Evolutionary conservation across 2,329 filamentous ascomycete species (phyloP).

Genomic region (Triangularia verruculosa): DNA sequence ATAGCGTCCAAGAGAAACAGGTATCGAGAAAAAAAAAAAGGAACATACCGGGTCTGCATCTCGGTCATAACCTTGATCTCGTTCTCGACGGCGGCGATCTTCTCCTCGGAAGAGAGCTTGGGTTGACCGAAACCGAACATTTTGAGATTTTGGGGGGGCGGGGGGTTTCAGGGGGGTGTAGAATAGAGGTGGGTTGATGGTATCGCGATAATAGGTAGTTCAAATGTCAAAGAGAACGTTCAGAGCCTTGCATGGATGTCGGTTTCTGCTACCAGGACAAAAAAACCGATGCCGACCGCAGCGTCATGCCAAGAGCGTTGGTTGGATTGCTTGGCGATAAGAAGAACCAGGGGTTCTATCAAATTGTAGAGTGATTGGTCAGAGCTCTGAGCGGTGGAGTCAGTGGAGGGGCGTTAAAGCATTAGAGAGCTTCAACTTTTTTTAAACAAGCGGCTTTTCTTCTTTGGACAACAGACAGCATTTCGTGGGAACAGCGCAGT

Average conservation of each 20-base stretch:
- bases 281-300: background rate
- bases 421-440: conserved; percentile 10
- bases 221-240: background rate
- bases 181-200: background rate
- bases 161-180: background rate
- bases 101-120: conserved; percentile 91
- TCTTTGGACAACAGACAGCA: background rate
- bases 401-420: background rate
- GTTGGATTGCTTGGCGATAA: background rate
- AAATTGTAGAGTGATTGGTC: background rate
- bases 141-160: conserved; percentile 17
- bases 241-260: background rate
- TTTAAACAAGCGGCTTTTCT: background rate
- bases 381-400: background rate
- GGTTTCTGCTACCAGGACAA: background rate
- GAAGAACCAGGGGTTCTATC: background rate
- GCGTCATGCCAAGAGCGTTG: background rate
- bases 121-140: conserved; percentile 53
- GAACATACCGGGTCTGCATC: conserved; percentile 89
- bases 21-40: background rate
- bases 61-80: conserved; percentile 97
- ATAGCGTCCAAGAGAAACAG: background rate
- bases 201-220: background rate
- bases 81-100: conserved; percentile 92
- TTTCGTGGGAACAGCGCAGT: background rate